phyloP scores from a whole-genome alignment of 768 basidiomycete genomes.

The Strobilomyces dryophilus region DNA sequence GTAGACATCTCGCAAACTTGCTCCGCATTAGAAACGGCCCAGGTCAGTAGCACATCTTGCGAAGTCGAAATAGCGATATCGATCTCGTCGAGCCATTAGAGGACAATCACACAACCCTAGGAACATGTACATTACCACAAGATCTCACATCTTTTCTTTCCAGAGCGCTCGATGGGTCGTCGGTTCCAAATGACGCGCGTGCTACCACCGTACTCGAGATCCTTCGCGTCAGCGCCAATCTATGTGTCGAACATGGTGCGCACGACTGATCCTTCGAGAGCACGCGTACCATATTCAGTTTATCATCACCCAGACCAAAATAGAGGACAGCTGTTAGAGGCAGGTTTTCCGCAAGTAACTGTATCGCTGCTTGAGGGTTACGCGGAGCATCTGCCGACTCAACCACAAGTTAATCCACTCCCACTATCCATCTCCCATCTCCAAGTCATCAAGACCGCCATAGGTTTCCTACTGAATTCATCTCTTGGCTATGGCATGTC shows the following conservation, averaged over 20 bases:
- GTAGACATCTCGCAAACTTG: constrained; percentile 57
- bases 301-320: constrained; percentile 57
- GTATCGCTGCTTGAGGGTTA: constrained; percentile 69
- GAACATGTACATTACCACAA: constrained; percentile 59
- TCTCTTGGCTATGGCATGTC: constrained; percentile 70
- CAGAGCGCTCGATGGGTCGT: constrained; percentile 46
- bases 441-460: constrained; percentile 68
- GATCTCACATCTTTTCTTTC: constrained; percentile 59
- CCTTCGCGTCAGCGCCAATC: constrained; percentile 74
- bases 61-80: constrained; percentile 2
- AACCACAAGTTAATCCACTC: constrained; percentile 38
- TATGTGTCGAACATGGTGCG: constrained; percentile 81
- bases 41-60: constrained; percentile 34
- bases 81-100: constrained; percentile 36
- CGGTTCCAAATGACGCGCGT: constrained; percentile 42
- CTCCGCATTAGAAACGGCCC: constrained; percentile 53
- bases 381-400: constrained; percentile 39
- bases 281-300: constrained; percentile 3
- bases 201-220: constrained; percentile 59
- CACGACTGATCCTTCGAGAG: constrained; percentile 1
- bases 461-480: constrained; percentile 77
- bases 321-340: constrained; percentile 64
- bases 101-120: constrained; percentile 69
- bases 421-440: constrained; percentile 59
- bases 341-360: constrained; percentile 62